A percentile compares a stretch with the other conserved stretches of the same genome.
These are phyloP conservation scores for Orbilia ellipsospora DNA, from an alignment of 2,329 filamentous ascomycete genomes.

Conservation along the genomic window DNA sequence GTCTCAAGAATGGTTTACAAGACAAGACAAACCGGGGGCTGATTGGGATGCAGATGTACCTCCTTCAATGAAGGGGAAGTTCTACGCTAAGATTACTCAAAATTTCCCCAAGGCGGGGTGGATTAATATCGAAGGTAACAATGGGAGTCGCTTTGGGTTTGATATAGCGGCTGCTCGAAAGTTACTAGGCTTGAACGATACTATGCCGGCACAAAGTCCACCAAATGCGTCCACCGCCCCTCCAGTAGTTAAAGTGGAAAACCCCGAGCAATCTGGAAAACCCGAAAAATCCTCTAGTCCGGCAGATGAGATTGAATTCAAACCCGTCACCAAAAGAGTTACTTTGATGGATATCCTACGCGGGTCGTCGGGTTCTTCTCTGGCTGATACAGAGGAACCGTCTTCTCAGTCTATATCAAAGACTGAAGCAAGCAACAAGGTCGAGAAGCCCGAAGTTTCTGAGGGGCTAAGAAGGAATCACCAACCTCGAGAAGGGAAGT, in stretches of 20 bases:
- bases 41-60: slow-evolving; percentile 5
- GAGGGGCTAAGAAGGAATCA: neutral
- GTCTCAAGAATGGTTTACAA: too few relatives aligned
- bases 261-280: too few relatives aligned
- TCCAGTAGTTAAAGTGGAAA: too few relatives aligned
- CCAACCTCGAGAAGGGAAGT: neutral
- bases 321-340: slow-evolving; percentile 12
- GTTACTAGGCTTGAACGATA: too few relatives aligned
- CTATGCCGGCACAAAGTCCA: neutral
- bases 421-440: neutral
- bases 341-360: slow-evolving; percentile 38
- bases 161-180: too few relatives aligned
- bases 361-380: neutral
- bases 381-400: neutral
- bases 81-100: neutral
- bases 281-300: too few relatives aligned
- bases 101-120: too few relatives aligned
- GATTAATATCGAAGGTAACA: too few relatives aligned
- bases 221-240: too few relatives aligned
- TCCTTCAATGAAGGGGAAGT: neutral
- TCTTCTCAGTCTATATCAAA: neutral
- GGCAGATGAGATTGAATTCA: neutral
- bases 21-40: neutral
- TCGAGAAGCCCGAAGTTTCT: neutral
- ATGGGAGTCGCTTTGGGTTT: too few relatives aligned